A percentile compares a stretch with the other conserved stretches of the same genome.
Evolutionary conservation across 805 yeast genomes (phyloP).

Genomic region (Torulaspora gathmanii): DNA sequence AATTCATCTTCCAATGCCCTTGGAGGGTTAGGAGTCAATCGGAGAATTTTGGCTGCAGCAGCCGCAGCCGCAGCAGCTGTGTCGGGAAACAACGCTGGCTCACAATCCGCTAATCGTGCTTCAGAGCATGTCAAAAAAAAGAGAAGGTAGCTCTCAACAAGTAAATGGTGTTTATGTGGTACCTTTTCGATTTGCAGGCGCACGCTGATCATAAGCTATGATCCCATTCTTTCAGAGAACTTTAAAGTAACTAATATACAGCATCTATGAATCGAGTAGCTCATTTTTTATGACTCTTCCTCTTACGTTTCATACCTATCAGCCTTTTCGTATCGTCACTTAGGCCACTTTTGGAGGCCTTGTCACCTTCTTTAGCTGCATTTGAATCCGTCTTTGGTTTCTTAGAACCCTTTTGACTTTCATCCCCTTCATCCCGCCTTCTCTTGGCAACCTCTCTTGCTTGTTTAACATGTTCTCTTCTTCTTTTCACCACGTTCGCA

Average conservation of each 20-base stretch:
- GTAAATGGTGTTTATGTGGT: background rate
- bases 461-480: conserved; percentile 60
- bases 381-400: conserved; percentile 29
- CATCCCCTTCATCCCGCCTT: conserved; percentile 26
- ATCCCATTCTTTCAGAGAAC: background rate
- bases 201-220: background rate
- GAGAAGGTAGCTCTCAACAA: conserved; percentile 18
- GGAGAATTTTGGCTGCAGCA: conserved; percentile 37
- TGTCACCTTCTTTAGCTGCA: conserved; percentile 14
- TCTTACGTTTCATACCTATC: conserved; percentile 61
- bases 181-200: background rate
- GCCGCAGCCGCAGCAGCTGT: conserved; percentile 39
- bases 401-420: conserved; percentile 19
- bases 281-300: conserved; percentile 47
- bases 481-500: conserved; percentile 87
- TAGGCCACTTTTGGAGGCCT: conserved; percentile 36
- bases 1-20: conserved; percentile 27
- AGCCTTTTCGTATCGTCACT: conserved; percentile 56
- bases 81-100: conserved; percentile 23
- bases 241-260: conserved; percentile 8
- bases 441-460: conserved; percentile 37
- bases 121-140: conserved; percentile 31
- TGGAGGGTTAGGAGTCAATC: conserved; percentile 36
- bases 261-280: background rate
- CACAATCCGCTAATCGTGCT: conserved; percentile 17